Evolutionary conservation across 306 rosid genomes (phyloP).

Genomic region (Medicago ruthenica): DNA sequence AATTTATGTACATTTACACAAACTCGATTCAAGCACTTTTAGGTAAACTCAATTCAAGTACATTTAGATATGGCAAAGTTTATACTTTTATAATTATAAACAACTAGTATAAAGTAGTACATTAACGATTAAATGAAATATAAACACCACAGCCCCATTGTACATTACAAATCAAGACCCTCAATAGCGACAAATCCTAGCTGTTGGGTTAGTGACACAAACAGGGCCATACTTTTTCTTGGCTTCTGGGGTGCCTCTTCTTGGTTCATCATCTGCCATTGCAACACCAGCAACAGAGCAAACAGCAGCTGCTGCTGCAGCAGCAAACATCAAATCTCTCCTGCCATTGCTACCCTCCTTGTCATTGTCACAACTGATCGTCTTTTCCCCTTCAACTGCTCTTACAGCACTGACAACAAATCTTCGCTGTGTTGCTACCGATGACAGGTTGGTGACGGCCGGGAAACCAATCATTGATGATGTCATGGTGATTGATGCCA

Average conservation of each 20-base stretch:
- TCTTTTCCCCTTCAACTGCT: constrained; percentile 40
- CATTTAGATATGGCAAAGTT: constrained; percentile 13
- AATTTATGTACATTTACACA: too few relatives aligned
- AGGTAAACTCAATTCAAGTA: too few relatives aligned
- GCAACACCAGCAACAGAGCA: constrained; percentile 49
- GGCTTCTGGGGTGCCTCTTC: constrained; percentile 50
- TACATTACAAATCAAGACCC: constrained; percentile 26
- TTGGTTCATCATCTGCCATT: constrained; percentile 50
- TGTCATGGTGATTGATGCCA: constrained; percentile 60
- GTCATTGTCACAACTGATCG: constrained; percentile 31
- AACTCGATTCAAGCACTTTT: too few relatives aligned
- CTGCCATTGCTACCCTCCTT: constrained; percentile 48
- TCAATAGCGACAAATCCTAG: constrained; percentile 55
- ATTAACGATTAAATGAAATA: background rate
- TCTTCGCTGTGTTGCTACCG: constrained; percentile 5
- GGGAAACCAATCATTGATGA: constrained; percentile 47
- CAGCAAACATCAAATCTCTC: constrained; percentile 51
- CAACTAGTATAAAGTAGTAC: constrained; percentile 28
- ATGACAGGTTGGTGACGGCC: constrained; percentile 3
- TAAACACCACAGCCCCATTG: constrained; percentile 28
- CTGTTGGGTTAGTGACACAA: constrained; percentile 65
- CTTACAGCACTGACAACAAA: constrained; percentile 23
- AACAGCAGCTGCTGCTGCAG: constrained; percentile 49
- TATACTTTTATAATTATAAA: constrained; percentile 33
- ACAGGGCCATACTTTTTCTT: constrained; percentile 55